These are phyloP conservation scores for Pythium plurisporium DNA, from an alignment of 352 stramenopile species.

Conservation along the genomic window DNA sequence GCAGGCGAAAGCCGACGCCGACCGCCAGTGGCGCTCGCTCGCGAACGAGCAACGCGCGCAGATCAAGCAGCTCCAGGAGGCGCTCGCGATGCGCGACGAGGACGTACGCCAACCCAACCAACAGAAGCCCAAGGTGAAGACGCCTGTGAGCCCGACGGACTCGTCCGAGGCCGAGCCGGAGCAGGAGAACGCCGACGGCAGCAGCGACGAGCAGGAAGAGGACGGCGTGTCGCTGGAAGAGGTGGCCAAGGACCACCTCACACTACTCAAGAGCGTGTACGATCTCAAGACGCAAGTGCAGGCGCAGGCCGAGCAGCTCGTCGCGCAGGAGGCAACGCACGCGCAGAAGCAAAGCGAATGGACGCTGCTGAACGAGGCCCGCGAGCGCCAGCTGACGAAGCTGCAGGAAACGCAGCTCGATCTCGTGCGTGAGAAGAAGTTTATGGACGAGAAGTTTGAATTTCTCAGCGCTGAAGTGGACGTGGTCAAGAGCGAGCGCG, in stretches of 20 bases:
- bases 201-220: not conserved
- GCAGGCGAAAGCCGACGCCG: constrained; percentile 15
- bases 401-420: constrained; percentile 22
- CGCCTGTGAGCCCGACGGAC: not conserved
- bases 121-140: not conserved
- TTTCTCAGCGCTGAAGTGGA: constrained; percentile 29
- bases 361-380: constrained; percentile 22
- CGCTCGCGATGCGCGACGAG: constrained; percentile 15
- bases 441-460: constrained; percentile 33
- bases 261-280: constrained; percentile 28
- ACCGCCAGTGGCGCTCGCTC: constrained; percentile 3
- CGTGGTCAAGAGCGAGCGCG: constrained; percentile 25
- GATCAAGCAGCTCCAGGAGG: constrained; percentile 4
- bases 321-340: constrained; percentile 22
- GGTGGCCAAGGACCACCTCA: constrained; percentile 8
- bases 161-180: constrained; percentile 2
- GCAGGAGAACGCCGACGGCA: not conserved
- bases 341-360: constrained; percentile 29
- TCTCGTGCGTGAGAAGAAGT: constrained; percentile 29
- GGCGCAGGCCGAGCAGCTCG: constrained; percentile 10
- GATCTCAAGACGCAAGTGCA: constrained; percentile 20
- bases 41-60: constrained; percentile 2
- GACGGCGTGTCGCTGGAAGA: not conserved
- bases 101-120: not conserved
- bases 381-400: constrained; percentile 14